Evolutionary conservation across 1,139 yeast species (phyloP), one percentile per base, ranked within the genome.

Genomic region (Nakaseomyces glabratus): DNA sequence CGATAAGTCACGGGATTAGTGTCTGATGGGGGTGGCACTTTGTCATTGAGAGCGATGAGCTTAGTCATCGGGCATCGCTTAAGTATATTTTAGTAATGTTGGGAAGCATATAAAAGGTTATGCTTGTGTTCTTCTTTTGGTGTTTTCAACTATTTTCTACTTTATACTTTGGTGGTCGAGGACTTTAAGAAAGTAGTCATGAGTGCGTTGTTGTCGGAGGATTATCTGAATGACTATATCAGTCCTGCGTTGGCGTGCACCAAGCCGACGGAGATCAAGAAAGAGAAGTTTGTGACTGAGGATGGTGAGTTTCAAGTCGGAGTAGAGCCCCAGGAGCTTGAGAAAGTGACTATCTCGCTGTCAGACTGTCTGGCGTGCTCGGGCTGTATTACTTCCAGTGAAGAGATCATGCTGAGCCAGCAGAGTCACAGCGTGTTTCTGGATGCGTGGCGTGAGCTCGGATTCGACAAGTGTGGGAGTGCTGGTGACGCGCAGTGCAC

Each of bases 371-470:
- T 90, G 35, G 98, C 98, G 0, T 90, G 99, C 52, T 78, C 94
- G 3, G 99, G 99, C 2, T 90, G 99, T 58, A 86, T 90, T 41
- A 90, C 98, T 0, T 82, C 95, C 8, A 94, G 96, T 10, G 99
- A 90, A 54, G 95, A 88, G 46, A 88, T 90, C 14, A 63, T 90
- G 35, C 82, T 90, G 28, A 85, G 95, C 3, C 79, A 85, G 47
- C 98, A 90, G 57, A 82, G 94, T 23, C 93, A 88, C 50, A 73
- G 71, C 21, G 93, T 86, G 48, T 68, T 90, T 35, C 47, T 84
- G 19, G 69, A 73, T 34, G 82, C 78, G 16, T 60, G 84, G 44
- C 53, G 61, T 32, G 55, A 57, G 14, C 57, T 62, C 42, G 41
- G 14, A 44, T 17, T 24, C 7, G 28, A 24, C 20, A 9, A 2